phyloP scores from a whole-genome alignment of 169 alveolate species.

The Theileria orientalis region DNA sequence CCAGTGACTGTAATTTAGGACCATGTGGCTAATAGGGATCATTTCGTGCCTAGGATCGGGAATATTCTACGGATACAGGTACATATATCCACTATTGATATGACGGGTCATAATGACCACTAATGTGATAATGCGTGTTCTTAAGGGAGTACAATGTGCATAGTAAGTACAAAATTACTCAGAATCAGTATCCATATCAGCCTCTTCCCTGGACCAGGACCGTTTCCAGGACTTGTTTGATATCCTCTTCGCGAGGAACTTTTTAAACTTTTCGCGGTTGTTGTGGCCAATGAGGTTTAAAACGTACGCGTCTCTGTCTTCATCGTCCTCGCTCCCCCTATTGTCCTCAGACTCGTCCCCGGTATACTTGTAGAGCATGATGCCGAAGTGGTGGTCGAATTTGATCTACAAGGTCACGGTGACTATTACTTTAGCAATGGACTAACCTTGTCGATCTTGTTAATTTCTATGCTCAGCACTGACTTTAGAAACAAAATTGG shows the following conservation, averaged over 20 bases:
- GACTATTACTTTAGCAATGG: neutral
- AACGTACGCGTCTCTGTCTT: neutral
- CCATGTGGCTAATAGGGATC: conserved; percentile 28
- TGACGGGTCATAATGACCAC: neutral
- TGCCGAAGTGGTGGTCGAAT: neutral
- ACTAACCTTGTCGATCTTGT: conserved; percentile 14
- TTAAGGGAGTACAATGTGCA: neutral
- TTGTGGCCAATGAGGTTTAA: conserved; percentile 32
- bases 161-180: neutral
- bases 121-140: neutral
- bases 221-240: conserved; percentile 52
- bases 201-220: neutral
- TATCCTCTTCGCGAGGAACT: conserved; percentile 31
- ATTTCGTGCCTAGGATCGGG: conserved; percentile 6
- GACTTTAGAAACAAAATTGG: neutral
- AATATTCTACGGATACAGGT: conserved; percentile 19
- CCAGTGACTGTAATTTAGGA: conserved; percentile 1
- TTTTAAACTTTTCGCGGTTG: conserved; percentile 45
- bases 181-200: too few species aligned
- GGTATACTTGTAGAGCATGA: neutral
- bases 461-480: neutral
- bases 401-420: neutral
- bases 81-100: neutral
- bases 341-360: neutral
- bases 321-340: neutral